These are phyloP conservation scores for Syzygium syzygioides DNA, from an alignment of 441 rosid genomes.

Conservation along the genomic window DNA sequence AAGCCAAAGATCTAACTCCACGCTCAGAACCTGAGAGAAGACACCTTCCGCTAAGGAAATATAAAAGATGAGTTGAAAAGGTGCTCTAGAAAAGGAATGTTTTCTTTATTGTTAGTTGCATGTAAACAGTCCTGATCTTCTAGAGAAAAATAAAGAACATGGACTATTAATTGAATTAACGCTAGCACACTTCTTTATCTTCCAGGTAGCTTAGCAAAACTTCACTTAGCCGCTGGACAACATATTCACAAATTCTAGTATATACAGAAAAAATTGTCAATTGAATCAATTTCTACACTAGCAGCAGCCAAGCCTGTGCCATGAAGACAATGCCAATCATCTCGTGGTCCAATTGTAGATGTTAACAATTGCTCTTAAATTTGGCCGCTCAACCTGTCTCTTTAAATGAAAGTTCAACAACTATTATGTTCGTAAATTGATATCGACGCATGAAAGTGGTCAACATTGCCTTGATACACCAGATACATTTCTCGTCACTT, in stretches of 20 bases:
- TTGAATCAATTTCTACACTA: background rate
- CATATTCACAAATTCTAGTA: background rate
- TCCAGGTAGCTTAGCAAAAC: background rate
- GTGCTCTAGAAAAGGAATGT: background rate
- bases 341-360: background rate
- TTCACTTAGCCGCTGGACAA: background rate
- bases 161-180: background rate
- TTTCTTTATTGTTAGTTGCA: background rate
- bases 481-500: background rate
- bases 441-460: background rate
- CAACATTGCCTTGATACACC: background rate
- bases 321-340: background rate
- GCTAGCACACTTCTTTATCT: background rate
- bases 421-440: background rate
- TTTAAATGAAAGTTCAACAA: background rate
- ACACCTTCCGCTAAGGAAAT: background rate
- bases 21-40: slow-evolving; percentile 47
- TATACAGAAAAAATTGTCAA: background rate
- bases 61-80: background rate
- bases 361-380: background rate
- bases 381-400: background rate
- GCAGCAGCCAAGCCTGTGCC: background rate
- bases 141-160: background rate
- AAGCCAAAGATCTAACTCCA: slow-evolving; percentile 82
- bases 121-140: background rate